phyloP scores from a whole-genome alignment of 1,284 basidiomycete genomes.

The Boletellus dicymbophilus region DNA sequence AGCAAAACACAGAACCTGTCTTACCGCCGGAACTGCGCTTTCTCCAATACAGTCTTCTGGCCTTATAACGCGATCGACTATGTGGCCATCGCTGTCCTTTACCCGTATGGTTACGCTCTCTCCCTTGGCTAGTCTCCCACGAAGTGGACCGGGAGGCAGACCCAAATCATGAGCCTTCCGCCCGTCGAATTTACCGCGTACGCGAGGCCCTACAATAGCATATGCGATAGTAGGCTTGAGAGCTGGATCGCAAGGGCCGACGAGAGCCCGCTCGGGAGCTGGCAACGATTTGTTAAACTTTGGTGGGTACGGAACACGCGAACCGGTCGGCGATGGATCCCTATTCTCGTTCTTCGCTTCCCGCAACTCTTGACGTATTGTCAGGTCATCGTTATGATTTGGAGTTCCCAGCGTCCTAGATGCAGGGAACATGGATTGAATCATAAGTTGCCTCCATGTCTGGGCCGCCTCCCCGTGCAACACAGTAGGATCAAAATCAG shows the following conservation, averaged over 20 bases:
- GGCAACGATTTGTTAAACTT: constrained; percentile 22
- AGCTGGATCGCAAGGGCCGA: constrained; percentile 27
- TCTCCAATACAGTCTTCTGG: constrained; percentile 63
- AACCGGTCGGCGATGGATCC: constrained; percentile 1
- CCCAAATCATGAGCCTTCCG: constrained; percentile 67
- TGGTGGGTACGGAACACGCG: constrained; percentile 16
- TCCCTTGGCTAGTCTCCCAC: constrained; percentile 50
- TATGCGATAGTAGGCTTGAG: constrained; percentile 57
- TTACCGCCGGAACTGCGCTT: constrained; percentile 49
- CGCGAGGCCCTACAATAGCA: constrained; percentile 73
- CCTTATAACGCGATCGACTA: constrained; percentile 44
- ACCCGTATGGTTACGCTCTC: constrained; percentile 56
- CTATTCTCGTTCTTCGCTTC: constrained; percentile 7
- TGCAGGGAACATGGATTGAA: constrained; percentile 62
- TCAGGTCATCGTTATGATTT: constrained; percentile 1
- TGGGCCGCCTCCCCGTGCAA: constrained; percentile 45
- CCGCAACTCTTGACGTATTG: constrained; percentile 4
- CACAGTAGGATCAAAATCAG: constrained; percentile 39
- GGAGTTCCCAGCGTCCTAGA: constrained; percentile 16
- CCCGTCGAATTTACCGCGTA: constrained; percentile 87
- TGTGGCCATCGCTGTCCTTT: constrained; percentile 40
- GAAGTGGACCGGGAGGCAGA: constrained; percentile 59
- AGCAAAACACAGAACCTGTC: constrained; percentile 12
- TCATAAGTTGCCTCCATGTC: constrained; percentile 50
- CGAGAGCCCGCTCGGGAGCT: constrained; percentile 17